A percentile compares a stretch with the other conserved stretches of the same genome.
phyloP scores from a whole-genome alignment of 2,329 filamentous ascomycete genomes.

The Talaromyces sp. region DNA sequence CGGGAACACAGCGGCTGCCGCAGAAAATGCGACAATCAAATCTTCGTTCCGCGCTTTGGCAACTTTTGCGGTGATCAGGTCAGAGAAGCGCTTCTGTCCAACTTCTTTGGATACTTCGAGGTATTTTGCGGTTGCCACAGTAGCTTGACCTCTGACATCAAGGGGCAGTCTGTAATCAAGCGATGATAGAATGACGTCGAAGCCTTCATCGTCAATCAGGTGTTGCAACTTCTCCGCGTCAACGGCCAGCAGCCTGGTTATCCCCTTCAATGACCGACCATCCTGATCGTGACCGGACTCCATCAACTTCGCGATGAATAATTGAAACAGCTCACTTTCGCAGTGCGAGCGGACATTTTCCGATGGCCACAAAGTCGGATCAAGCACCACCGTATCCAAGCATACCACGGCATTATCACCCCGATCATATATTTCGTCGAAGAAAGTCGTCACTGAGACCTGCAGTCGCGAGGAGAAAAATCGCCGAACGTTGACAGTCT shows the following conservation, averaged over 20 bases:
- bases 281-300: constrained; percentile 77
- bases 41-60: constrained; percentile 77
- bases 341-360: constrained; percentile 44
- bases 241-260: constrained; percentile 57
- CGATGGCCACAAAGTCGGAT: constrained; percentile 45
- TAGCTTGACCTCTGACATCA: constrained; percentile 74
- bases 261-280: constrained; percentile 58
- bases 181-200: constrained; percentile 82
- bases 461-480: constrained; percentile 44
- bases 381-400: constrained; percentile 46
- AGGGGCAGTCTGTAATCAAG: constrained; percentile 78
- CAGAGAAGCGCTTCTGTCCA: constrained; percentile 66
- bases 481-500: constrained; percentile 42
- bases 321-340: constrained; percentile 50
- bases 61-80: constrained; percentile 71
- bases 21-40: constrained; percentile 86
- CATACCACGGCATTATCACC: constrained; percentile 48
- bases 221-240: constrained; percentile 50
- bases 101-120: constrained; percentile 71
- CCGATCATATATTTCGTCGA: constrained; percentile 48
- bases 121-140: constrained; percentile 76
- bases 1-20: constrained; percentile 84
- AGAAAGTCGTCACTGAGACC: constrained; percentile 45
- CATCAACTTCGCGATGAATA: constrained; percentile 85
- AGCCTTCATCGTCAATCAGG: constrained; percentile 63